These are phyloP conservation scores for Tetratostichococcus sp. DNA, from an alignment of 139 green algal species.

Conservation along the genomic window DNA sequence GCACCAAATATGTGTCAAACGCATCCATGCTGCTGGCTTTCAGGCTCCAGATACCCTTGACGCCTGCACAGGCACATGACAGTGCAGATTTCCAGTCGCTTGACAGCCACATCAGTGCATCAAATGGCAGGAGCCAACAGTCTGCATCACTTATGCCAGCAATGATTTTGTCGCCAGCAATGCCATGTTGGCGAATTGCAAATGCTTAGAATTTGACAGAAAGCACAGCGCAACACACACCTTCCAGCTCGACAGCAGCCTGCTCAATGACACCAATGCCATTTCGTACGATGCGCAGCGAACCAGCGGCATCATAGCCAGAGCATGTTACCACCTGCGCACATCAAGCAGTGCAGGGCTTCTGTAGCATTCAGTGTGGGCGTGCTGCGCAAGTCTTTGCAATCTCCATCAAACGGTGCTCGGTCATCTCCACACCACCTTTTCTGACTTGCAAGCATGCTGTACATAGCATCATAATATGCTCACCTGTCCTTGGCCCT, in stretches of 20 bases:
- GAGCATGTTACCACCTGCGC: slow-evolving; percentile 86
- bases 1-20: slow-evolving; percentile 84
- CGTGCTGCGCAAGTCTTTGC: no score
- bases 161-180: no score
- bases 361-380: no score
- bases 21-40: slow-evolving; percentile 37
- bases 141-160: no score
- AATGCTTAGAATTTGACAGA: no score
- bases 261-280: slow-evolving; percentile 97
- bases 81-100: no score
- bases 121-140: no score
- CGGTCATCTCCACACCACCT: neutral
- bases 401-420: neutral
- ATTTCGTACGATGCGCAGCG: slow-evolving; percentile 90
- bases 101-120: no score
- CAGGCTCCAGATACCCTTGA: slow-evolving; percentile 92
- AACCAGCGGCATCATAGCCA: slow-evolving; percentile 67
- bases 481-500: slow-evolving; percentile 90
- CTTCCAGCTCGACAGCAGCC: slow-evolving; percentile 69
- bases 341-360: neutral
- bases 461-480: no score
- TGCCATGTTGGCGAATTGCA: no score
- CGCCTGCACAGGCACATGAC: slow-evolving; percentile 21
- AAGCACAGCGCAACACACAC: slow-evolving; percentile 3
- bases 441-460: neutral